Evolutionary conservation across 768 basidiomycete species (phyloP), one percentile per base, ranked within the genome.

Genomic region (Sporobolomyces pararoseus): DNA sequence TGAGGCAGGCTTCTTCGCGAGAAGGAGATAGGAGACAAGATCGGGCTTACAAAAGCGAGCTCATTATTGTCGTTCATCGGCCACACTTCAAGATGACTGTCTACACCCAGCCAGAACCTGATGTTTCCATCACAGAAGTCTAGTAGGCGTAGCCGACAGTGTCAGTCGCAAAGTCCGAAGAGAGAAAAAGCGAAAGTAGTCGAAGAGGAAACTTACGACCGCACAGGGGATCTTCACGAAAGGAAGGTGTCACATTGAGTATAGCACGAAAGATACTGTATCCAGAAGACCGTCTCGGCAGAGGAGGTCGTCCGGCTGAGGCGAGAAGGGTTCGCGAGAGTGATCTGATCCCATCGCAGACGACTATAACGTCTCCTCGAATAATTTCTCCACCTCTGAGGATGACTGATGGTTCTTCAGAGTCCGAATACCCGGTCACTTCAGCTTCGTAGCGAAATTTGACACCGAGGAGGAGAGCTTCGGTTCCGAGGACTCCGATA

Each of bases 121-220:
- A 70, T 68, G 34, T 46, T 55, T 21, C 74, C 68, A 39, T 75
- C 74, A 19, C 66, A 62, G 0, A 75, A 46, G n/a, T 69, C 70
- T 72, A 46, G 19, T 27, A 27, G 3, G 1, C 1, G 32, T n/a
- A n/a, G n/a, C n/a, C n/a, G n/a, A n/a, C n/a, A n/a, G n/a, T n/a
- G n/a, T n/a, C n/a, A n/a, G n/a, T n/a, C n/a, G n/a, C n/a, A n/a
- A n/a, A n/a, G n/a, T n/a, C n/a, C n/a, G n/a, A n/a, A n/a, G n/a
- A n/a, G n/a, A n/a, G n/a, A n/a, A n/a, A n/a, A n/a, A 25, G 54
- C n/a, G 34, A 23, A 12, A 42, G 10, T 9, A 17, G 39, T 42
- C 39, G 17, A 42, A 42, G 17, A 42, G 39, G 39, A 42, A 25
- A 62, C 73, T 51, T 13, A 74, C 73, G 64, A 2, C 34, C 1